Base-by-base conservation (phyloP, 441 rosid species). In the Pelargonium myrrhifolium region DNA sequence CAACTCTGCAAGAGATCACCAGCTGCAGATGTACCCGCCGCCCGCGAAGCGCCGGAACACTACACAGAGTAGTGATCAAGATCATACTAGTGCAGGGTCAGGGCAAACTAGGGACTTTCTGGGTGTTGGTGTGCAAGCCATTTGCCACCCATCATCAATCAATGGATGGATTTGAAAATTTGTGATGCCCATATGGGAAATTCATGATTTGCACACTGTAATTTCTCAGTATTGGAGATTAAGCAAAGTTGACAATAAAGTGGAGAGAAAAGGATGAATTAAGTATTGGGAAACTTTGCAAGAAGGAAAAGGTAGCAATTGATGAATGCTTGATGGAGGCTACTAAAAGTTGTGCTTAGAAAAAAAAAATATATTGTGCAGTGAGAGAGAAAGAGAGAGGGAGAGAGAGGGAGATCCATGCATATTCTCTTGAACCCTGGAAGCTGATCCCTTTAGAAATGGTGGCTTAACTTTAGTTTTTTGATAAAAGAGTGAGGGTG, bases 61-160 rank as follows among this genome's bases (percentile, higher is more conserved):
- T 35, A 51, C 58, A n/a, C 15, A 15, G 9, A 51, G 9, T 3
- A 51, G 58, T 51, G 58, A 51, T 63, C 83, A 71, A 70, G 79
- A 45, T 28, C 89, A 83, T 40, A 88, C 79, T 0, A 74, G 68
- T 55, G 8, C 20, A 0, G 78, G 74, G 26, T 20, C 28, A 56
- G 83, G 93, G 77, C 82, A 89, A 79, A 91, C 99, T 15, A 88
- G 99, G 70, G 99, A 93, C 65, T 93, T 93, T 68, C 85, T 93
- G 43, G 97, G 99, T 58, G 96, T 91, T 24, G 97, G 94, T 62
- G 84, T 80, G 22, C 87, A 78, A 72, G 68, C 87, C 58, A 74
- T 82, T 51, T 80, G 83, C 61, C 86, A 83, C 68, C 89, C 90
- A 61, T 71, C 94, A 67, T 77, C 98, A 56, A 87, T 87, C 77